A percentile compares a stretch with the other conserved stretches of the same genome.
Evolutionary conservation across 106 monocot species (phyloP).

Genomic region (Amphibolis antarctica): DNA sequence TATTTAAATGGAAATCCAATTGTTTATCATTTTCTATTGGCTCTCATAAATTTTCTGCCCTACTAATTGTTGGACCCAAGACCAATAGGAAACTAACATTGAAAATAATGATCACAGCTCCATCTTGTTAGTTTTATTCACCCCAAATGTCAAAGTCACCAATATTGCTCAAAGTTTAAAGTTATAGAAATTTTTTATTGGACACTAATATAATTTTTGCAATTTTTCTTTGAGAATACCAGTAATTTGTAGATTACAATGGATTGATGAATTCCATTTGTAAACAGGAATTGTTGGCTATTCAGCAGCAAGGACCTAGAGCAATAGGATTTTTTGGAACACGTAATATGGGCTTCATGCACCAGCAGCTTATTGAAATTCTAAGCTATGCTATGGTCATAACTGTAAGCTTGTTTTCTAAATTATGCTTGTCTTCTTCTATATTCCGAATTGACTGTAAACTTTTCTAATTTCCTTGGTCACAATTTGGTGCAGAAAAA

Average conservation of each 20-base stretch:
- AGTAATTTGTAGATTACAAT: background rate
- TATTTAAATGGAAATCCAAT: too few species aligned
- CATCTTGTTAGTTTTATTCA: too few species aligned
- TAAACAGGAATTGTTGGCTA: conserved; percentile 82
- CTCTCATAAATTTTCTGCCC: too few species aligned
- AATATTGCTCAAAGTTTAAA: too few species aligned
- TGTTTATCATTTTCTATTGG: too few species aligned
- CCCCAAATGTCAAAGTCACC: too few species aligned
- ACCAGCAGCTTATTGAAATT: conserved; percentile 96
- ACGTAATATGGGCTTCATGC: conserved; percentile 99
- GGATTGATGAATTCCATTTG: background rate
- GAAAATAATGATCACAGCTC: too few species aligned
- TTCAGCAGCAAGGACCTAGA: conserved; percentile 92
- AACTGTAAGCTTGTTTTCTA: conserved; percentile 42
- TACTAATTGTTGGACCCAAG: too few species aligned
- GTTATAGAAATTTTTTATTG: too few species aligned
- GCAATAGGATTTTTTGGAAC: conserved; percentile 98
- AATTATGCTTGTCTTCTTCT: background rate
- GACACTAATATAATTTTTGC: too few species aligned
- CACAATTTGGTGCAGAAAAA: conserved; percentile 50
- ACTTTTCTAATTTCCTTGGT: background rate
- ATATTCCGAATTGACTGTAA: background rate
- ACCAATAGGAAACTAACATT: too few species aligned
- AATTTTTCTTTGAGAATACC: too few species aligned
- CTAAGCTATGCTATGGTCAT: conserved; percentile 98